Conservation (phyloP, 495 filamentous ascomycete genomes). For the Pseudomonodictys pantanalensis region DNA sequence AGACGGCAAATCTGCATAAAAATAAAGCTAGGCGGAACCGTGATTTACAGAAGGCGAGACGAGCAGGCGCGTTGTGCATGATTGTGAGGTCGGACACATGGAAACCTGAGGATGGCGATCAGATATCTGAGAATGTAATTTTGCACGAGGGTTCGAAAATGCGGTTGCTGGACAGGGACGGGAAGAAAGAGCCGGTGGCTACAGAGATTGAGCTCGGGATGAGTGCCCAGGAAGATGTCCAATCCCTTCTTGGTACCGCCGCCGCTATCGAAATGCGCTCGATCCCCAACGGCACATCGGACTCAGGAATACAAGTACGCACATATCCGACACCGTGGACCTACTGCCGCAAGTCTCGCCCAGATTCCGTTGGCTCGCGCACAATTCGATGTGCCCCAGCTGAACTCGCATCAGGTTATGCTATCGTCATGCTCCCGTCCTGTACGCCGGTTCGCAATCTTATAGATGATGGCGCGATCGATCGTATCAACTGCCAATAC, state of each 20-base stretch:
- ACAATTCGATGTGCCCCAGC: slow-evolving; percentile 3
- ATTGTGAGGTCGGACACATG: not conserved
- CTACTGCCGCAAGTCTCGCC: slow-evolving; percentile 6
- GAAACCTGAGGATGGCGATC: not conserved
- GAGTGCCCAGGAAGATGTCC: not conserved
- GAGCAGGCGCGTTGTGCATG: slow-evolving; percentile 2
- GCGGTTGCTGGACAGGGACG: not conserved
- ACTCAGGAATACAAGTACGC: not conserved
- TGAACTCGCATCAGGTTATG: not conserved
- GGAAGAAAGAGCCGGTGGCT: not conserved
- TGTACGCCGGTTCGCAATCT: slow-evolving; percentile 1
- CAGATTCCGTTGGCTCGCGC: slow-evolving; percentile 11
- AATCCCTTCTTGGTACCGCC: not conserved
- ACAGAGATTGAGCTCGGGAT: not conserved
- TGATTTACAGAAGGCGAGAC: not conserved
- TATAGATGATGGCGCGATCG: not conserved
- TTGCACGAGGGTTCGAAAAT: not conserved
- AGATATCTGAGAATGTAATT: not conserved
- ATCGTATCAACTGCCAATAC: slow-evolving; percentile 5
- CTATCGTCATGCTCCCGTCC: not conserved
- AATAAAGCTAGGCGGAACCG: not conserved
- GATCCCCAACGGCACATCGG: not conserved
- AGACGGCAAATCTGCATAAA: not conserved
- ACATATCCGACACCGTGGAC: slow-evolving; percentile 13
- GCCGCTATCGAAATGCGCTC: slow-evolving; percentile 3